A percentile compares a stretch with the other conserved stretches of the same genome.
These are phyloP conservation scores for Spathaspora gorwiae DNA, from an alignment of 805 yeast species.

Conservation along the genomic window DNA sequence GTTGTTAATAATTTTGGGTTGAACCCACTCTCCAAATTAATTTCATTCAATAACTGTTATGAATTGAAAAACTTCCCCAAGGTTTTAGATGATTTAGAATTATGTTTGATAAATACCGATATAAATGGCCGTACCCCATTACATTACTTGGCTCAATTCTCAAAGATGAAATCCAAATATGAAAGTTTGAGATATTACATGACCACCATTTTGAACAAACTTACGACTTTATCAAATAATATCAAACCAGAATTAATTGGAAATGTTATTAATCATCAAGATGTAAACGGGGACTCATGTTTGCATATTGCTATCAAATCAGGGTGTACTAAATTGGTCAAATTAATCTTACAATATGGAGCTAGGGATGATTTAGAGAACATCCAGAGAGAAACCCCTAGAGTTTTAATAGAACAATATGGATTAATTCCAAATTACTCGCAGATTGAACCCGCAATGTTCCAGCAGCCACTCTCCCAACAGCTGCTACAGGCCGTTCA, in stretches of 20 bases:
- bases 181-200: conserved; percentile 82
- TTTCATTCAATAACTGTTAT: conserved; percentile 83
- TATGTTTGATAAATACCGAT: conserved; percentile 77
- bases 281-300: conserved; percentile 80
- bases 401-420: conserved; percentile 38
- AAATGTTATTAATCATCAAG: conserved; percentile 69
- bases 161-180: conserved; percentile 59
- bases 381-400: conserved; percentile 40
- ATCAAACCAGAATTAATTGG: conserved; percentile 57
- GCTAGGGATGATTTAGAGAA: conserved; percentile 56
- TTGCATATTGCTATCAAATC: conserved; percentile 69
- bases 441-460: not conserved
- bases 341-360: conserved; percentile 78
- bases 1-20: conserved; percentile 63
- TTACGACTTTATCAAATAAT: conserved; percentile 44
- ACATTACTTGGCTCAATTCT: conserved; percentile 77
- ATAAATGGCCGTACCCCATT: conserved; percentile 68
- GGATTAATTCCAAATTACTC: conserved; percentile 18
- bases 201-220: conserved; percentile 68
- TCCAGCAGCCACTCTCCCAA: not conserved
- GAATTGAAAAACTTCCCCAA: conserved; percentile 75
- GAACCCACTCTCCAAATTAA: conserved; percentile 81
- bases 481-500: not conserved
- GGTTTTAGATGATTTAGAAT: conserved; percentile 69
- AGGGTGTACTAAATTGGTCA: conserved; percentile 70